phyloP scores from a whole-genome alignment of 768 basidiomycete species.

The Russula sp. region DNA sequence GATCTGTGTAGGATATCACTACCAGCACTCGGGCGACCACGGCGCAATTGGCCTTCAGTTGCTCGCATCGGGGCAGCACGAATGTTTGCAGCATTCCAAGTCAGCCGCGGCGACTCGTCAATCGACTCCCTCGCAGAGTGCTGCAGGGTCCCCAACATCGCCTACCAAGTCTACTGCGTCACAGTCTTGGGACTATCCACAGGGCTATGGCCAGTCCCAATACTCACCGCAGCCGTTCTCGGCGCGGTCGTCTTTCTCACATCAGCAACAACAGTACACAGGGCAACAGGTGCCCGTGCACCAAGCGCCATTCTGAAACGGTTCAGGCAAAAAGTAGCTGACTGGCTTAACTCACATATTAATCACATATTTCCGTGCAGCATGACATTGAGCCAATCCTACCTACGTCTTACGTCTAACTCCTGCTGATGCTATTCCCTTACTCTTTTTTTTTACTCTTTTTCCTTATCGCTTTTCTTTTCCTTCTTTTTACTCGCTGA shows the following conservation, averaged over 20 bases:
- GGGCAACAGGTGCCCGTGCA: conserved; percentile 24
- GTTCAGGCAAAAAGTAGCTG: conserved; percentile 18
- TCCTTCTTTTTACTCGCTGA: neutral
- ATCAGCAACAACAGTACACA: conserved; percentile 22
- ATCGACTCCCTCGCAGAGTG: conserved; percentile 22
- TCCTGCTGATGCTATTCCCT: conserved; percentile 4
- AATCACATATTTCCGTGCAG: conserved; percentile 1
- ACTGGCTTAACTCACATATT: conserved; percentile 9
- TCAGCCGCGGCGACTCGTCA: conserved; percentile 25
- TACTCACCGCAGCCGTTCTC: conserved; percentile 21
- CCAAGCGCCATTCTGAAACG: conserved; percentile 19
- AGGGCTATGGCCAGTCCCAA: conserved; percentile 21
- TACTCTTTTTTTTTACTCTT: neutral
- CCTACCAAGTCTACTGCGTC: conserved; percentile 5
- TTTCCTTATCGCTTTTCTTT: neutral
- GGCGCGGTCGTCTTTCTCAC: conserved; percentile 13
- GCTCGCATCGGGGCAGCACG: conserved; percentile 72
- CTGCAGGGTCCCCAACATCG: conserved; percentile 1
- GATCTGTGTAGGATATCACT: conserved; percentile 64
- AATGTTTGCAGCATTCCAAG: conserved; percentile 43
- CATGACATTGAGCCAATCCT: neutral
- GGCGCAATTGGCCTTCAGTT: conserved; percentile 84
- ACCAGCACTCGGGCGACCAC: conserved; percentile 94
- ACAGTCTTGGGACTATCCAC: conserved; percentile 21
- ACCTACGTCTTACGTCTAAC: neutral